Conservation (phyloP, 495 filamentous ascomycete species). For the Hypomontagnella monticulosa region DNA sequence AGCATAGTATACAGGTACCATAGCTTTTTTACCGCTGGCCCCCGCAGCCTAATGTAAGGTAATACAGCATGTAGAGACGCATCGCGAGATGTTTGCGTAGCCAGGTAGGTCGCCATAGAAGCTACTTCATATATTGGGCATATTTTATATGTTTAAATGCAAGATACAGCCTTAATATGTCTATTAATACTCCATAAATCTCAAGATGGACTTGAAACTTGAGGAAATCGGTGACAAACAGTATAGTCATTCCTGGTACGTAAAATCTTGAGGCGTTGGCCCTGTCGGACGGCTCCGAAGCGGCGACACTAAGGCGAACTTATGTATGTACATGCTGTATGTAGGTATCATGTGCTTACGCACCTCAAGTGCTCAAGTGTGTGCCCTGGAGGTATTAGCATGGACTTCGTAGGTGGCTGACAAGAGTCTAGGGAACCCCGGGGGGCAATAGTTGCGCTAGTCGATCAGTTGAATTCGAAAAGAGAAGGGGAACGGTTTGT, state of each 20-base stretch:
- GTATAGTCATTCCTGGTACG: conserved; percentile 24
- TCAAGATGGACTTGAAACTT: neutral
- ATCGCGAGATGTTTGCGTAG: too few relatives aligned
- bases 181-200: neutral
- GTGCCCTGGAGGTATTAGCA: too few relatives aligned
- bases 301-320: neutral
- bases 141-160: neutral
- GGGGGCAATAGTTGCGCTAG: conserved; percentile 5
- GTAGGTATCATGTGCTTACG: neutral
- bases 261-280: conserved; percentile 21
- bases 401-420: conserved; percentile 14
- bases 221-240: conserved; percentile 11
- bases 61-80: neutral
- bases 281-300: conserved; percentile 22
- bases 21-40: conserved; percentile 22
- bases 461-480: neutral
- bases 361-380: too few relatives aligned
- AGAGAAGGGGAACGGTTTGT: conserved; percentile 18
- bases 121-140: neutral
- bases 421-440: conserved; percentile 2
- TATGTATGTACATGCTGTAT: neutral
- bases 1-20: neutral
- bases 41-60: conserved; percentile 21
- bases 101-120: too few relatives aligned
- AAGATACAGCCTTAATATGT: conserved; percentile 6